Evolutionary conservation across 2,329 filamentous ascomycete genomes (phyloP).

Genomic region (Fusarium guadeloupense): DNA sequence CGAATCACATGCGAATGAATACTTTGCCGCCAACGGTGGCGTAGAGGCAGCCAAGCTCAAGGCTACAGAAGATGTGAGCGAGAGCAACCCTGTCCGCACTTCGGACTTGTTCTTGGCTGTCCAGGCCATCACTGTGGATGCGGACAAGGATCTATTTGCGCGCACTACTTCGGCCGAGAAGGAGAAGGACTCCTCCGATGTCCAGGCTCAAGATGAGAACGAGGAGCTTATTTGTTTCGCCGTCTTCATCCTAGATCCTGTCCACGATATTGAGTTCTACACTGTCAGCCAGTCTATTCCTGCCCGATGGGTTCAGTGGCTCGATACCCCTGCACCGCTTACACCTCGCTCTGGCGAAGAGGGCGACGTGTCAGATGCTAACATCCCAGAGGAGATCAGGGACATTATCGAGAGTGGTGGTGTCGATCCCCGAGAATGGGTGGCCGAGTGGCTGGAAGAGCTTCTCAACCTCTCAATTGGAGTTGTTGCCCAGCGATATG

Average conservation of each 20-base stretch:
- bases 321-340: conserved; percentile 76
- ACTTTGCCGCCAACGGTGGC: conserved; percentile 80
- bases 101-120: conserved; percentile 97
- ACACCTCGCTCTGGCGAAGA: conserved; percentile 64
- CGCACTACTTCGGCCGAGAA: conserved; percentile 62
- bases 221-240: conserved; percentile 78
- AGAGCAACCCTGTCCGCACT: conserved; percentile 88
- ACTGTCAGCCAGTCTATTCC: conserved; percentile 86
- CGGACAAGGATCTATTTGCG: conserved; percentile 74
- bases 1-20: conserved; percentile 87
- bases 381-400: conserved; percentile 81
- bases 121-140: conserved; percentile 79
- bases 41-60: conserved; percentile 81
- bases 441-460: conserved; percentile 97
- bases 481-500: conserved; percentile 92
- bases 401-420: conserved; percentile 80
- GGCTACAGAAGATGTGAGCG: conserved; percentile 80
- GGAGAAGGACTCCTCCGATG: conserved; percentile 63
- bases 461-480: conserved; percentile 79
- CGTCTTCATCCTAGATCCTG: conserved; percentile 83
- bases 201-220: conserved; percentile 60
- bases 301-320: conserved; percentile 87
- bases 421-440: conserved; percentile 96
- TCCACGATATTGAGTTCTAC: conserved; percentile 89
- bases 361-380: conserved; percentile 51